Percentiles rank a stretch among this genome's conserved stretches.
Conservation (phyloP, 2,329 filamentous ascomycete species). For the Aspergillus glaucus region DNA sequence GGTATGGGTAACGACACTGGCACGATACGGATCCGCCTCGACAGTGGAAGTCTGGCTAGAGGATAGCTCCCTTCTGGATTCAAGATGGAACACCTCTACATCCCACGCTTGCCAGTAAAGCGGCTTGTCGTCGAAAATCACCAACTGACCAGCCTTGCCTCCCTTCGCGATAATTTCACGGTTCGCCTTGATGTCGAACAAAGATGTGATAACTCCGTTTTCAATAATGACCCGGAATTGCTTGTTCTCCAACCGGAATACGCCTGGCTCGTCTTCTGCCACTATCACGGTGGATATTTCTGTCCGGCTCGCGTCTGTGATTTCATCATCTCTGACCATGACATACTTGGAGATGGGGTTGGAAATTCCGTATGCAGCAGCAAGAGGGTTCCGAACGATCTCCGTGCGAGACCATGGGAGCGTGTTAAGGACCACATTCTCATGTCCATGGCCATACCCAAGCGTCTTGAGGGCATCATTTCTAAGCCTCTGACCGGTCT, state of each 20-base stretch:
- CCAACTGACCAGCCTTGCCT: conserved; percentile 79
- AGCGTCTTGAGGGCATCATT: conserved; percentile 63
- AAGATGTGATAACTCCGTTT: conserved; percentile 71
- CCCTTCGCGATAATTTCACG: conserved; percentile 70
- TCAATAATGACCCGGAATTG: conserved; percentile 68
- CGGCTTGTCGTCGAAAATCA: conserved; percentile 95
- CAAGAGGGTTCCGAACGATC: conserved; percentile 57
- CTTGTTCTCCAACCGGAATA: conserved; percentile 74
- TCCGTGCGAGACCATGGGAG: conserved; percentile 78
- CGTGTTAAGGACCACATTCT: conserved; percentile 64
- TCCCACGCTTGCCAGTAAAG: conserved; percentile 98
- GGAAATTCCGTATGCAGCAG: conserved; percentile 20
- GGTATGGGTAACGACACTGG: conserved; percentile 76
- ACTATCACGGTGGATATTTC: conserved; percentile 34
- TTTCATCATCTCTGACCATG: conserved; percentile 18
- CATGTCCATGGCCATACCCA: conserved; percentile 19
- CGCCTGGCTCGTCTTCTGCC: conserved; percentile 49
- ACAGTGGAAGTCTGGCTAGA: conserved; percentile 63
- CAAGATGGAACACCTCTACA: conserved; percentile 91
- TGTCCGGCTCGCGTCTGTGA: no score
- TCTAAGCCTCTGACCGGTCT: conserved; percentile 65
- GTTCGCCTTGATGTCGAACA: conserved; percentile 66
- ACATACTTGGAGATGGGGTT: conserved; percentile 28
- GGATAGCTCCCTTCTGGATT: conserved; percentile 71
- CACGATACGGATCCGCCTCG: conserved; percentile 66